Evolutionary conservation across 768 basidiomycete genomes (phyloP).

Genomic region (Russula olivacea): DNA sequence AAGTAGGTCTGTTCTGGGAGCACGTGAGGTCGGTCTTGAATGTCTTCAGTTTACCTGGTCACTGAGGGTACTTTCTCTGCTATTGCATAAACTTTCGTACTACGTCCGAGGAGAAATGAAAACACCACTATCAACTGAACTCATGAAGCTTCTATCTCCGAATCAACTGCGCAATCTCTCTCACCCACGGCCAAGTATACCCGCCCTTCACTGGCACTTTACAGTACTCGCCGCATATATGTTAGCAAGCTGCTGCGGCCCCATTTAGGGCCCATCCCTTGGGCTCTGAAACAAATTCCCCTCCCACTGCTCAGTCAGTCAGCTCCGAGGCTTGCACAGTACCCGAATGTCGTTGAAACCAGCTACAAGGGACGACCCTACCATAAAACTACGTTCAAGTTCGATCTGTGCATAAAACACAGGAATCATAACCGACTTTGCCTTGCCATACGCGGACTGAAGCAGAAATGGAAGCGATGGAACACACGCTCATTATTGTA

Average conservation of each 20-base stretch:
- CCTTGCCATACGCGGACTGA: not conserved
- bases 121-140: not conserved
- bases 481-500: not conserved
- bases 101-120: not conserved
- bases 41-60: too few relatives aligned
- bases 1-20: too few relatives aligned
- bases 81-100: too few relatives aligned
- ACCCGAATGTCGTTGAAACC: too few relatives aligned
- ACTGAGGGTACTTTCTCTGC: too few relatives aligned
- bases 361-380: not conserved
- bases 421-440: not conserved
- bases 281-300: too few relatives aligned
- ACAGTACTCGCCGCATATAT: not conserved
- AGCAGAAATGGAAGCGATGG: not conserved
- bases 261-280: not conserved
- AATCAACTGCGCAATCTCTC: not conserved
- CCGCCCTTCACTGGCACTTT: not conserved
- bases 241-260: not conserved
- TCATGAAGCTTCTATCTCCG: not conserved
- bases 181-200: not conserved
- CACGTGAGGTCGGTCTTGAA: too few relatives aligned
- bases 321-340: not conserved
- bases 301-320: not conserved
- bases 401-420: not conserved
- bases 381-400: not conserved